These are phyloP conservation scores for Pyrenophora graminea DNA, from an alignment of 2,329 filamentous ascomycete genomes.

Conservation along the genomic window DNA sequence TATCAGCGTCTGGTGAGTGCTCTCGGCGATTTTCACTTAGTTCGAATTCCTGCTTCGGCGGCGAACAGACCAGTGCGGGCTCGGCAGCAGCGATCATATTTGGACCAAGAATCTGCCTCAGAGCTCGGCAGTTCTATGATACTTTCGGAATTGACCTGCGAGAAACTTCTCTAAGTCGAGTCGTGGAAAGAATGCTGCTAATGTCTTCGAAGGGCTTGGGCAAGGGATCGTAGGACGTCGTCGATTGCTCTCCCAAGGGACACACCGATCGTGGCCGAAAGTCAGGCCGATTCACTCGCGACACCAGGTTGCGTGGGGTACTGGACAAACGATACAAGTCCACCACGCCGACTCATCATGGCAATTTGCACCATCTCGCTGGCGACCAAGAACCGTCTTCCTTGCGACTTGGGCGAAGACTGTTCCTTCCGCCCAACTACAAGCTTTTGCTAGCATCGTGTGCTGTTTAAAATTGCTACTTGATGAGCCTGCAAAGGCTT, in stretches of 20 bases:
- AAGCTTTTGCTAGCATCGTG: too few relatives aligned
- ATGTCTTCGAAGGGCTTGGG: too few relatives aligned
- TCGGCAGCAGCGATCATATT: slow-evolving; percentile 18
- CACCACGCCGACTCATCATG: too few relatives aligned
- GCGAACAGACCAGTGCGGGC: slow-evolving; percentile 22
- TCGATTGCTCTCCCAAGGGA: too few relatives aligned
- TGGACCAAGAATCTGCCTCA: slow-evolving; percentile 1
- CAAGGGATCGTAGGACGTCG: too few relatives aligned
- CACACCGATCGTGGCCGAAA: too few relatives aligned
- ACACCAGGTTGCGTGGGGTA: neutral
- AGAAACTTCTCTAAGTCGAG: too few relatives aligned
- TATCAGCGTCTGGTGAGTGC: neutral
- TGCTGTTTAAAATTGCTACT: too few relatives aligned
- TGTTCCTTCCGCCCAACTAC: too few relatives aligned
- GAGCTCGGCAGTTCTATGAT: slow-evolving; percentile 9
- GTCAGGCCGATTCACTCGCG: neutral
- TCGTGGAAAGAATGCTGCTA: too few relatives aligned
- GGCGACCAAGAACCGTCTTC: slow-evolving; percentile 3
- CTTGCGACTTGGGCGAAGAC: slow-evolving; percentile 4
- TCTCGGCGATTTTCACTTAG: slow-evolving; percentile 6
- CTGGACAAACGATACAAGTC: neutral
- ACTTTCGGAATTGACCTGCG: neutral
- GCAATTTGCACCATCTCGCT: neutral
- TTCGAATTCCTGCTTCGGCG: slow-evolving; percentile 18
- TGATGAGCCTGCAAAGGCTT: too few relatives aligned